A percentile compares a stretch with the other conserved stretches of the same genome.
These are phyloP conservation scores for Chrysoporthe austroafricana DNA, from an alignment of 2,329 filamentous ascomycete genomes.

Conservation along the genomic window DNA sequence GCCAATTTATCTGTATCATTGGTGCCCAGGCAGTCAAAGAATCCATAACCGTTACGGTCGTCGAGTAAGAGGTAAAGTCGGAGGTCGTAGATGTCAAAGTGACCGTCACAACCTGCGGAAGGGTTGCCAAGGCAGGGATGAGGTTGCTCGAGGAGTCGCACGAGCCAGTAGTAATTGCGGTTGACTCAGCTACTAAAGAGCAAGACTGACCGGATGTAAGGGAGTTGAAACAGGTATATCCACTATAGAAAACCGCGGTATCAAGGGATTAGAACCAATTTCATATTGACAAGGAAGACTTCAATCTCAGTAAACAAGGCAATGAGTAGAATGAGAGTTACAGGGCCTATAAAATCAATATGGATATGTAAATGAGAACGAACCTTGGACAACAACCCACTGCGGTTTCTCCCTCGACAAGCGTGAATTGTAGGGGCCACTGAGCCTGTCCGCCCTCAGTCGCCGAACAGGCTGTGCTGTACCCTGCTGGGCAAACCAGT, in stretches of 20 bases:
- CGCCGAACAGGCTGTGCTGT: constrained; percentile 6
- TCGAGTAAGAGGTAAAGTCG: not conserved
- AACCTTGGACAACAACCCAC: constrained; percentile 16
- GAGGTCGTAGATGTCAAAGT: not conserved
- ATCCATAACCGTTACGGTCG: not conserved
- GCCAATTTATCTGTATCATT: constrained; percentile 20
- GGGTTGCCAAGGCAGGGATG: not conserved
- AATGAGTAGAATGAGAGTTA: not conserved
- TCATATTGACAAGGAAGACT: not conserved
- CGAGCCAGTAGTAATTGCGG: not conserved
- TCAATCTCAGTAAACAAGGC: not conserved
- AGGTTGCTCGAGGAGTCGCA: constrained; percentile 5
- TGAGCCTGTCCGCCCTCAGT: not conserved
- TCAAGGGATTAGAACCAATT: not conserved
- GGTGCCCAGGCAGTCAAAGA: not conserved
- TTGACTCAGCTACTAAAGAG: not conserved
- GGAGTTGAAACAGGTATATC: constrained; percentile 5
- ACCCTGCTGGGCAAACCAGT: constrained; percentile 5
- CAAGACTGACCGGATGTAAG: not conserved
- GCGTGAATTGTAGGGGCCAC: constrained; percentile 7
- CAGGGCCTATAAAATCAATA: not conserved
- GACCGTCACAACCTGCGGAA: not conserved
- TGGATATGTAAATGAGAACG: not conserved
- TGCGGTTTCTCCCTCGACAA: constrained; percentile 9
- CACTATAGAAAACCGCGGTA: not conserved